Percentiles rank a stretch among this genome's conserved stretches.
Evolutionary conservation across 108 stramenopile genomes (phyloP).

Genomic region (Skeletonema grethae): DNA sequence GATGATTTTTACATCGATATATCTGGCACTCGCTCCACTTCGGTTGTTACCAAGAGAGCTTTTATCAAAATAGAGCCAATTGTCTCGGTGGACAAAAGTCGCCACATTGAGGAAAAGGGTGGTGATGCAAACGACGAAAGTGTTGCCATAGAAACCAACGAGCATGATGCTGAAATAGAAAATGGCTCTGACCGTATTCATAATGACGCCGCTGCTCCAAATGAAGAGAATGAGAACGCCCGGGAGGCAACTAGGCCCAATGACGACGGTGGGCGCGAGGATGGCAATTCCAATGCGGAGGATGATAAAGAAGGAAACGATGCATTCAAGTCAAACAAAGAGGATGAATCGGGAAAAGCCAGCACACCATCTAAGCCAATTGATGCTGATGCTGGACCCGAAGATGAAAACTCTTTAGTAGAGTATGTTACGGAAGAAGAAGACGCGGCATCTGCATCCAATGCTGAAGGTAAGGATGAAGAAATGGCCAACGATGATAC

Average conservation of each 20-base stretch:
- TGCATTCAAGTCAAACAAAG: background rate
- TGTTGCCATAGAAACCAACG: background rate
- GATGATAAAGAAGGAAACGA: background rate
- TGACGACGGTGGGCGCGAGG: background rate
- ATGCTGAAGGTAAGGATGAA: background rate
- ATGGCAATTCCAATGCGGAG: background rate
- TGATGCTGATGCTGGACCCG: background rate
- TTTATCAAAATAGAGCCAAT: background rate
- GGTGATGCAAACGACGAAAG: background rate
- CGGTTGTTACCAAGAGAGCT: background rate
- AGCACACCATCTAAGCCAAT: background rate
- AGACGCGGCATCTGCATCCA: background rate
- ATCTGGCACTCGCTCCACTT: constrained; percentile 23
- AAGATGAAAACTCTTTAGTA: background rate
- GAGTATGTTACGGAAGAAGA: background rate
- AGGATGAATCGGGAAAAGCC: background rate
- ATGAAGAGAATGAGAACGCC: background rate
- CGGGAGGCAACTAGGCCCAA: background rate
- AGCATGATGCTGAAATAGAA: background rate
- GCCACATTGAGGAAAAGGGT: background rate
- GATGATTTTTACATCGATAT: constrained; percentile 42
- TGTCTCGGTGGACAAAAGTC: background rate
- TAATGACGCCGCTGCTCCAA: background rate
- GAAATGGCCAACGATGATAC: background rate
- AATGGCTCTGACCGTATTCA: background rate